These are phyloP conservation scores for Leishmania arabica DNA, from an alignment of 208 protist genomes.

Conservation along the genomic window DNA sequence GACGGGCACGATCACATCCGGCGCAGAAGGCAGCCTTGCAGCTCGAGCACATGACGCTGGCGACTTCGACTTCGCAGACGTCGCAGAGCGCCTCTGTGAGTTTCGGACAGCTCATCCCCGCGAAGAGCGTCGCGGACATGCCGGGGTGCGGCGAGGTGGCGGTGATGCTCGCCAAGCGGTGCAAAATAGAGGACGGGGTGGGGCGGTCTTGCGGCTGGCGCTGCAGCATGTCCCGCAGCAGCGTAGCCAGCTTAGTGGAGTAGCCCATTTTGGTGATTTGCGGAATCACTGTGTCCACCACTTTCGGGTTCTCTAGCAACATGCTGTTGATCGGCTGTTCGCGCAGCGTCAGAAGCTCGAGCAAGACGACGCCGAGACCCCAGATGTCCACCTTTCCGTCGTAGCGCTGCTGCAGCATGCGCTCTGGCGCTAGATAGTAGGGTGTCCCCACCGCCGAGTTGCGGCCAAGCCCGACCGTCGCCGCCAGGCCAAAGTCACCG, in stretches of 20 bases:
- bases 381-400: conserved; percentile 88
- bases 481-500: conserved; percentile 90
- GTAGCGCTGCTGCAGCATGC: conserved; percentile 83
- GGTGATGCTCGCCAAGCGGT: conserved; percentile 46
- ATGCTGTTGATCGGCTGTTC: conserved; percentile 86
- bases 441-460: conserved; percentile 86
- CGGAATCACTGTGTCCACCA: conserved; percentile 51
- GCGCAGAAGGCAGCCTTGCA: conserved; percentile 62
- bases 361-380: conserved; percentile 79
- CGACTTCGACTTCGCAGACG: conserved; percentile 66
- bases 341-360: conserved; percentile 78
- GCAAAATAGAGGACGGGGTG: conserved; percentile 45
- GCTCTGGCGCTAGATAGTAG: conserved; percentile 93
- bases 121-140: conserved; percentile 41
- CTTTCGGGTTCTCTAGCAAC: conserved; percentile 65
- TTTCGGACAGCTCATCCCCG: conserved; percentile 63
- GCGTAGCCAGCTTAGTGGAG: conserved; percentile 46
- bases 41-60: conserved; percentile 36
- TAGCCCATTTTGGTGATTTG: conserved; percentile 73
- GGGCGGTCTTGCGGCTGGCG: conserved; percentile 69
- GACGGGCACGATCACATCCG: conserved; percentile 62
- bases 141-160: conserved; percentile 28
- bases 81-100: conserved; percentile 47
- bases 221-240: conserved; percentile 79
- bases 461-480: conserved; percentile 58